A percentile compares a stretch with the other conserved stretches of the same genome.
Evolutionary conservation across 2,329 filamentous ascomycete species (phyloP).

Genomic region (Septoria petroselini): DNA sequence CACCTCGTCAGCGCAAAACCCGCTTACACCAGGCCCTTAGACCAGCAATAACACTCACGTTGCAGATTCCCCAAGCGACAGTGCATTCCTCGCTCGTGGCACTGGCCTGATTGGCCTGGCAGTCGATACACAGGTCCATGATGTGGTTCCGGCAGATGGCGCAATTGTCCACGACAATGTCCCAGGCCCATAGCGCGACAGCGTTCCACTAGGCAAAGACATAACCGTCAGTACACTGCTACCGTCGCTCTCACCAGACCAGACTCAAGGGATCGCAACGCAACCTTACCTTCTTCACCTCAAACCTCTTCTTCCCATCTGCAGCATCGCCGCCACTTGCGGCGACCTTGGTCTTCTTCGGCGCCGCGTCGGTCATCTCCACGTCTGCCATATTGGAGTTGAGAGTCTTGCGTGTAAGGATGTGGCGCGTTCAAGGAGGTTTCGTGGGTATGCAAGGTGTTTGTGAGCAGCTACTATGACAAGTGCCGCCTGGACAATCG

Average conservation of each 20-base stretch:
- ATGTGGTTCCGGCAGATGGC: conserved; percentile 99
- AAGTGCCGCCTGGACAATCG: background rate
- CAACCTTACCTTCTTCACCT: conserved; percentile 86
- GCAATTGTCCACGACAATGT: conserved; percentile 99
- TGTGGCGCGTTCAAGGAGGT: background rate
- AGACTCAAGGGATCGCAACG: too few species aligned
- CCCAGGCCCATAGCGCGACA: conserved; percentile 97
- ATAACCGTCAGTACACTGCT: conserved; percentile 1
- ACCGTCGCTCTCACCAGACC: too few species aligned
- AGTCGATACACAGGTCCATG: conserved; percentile 99
- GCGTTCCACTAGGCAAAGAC: conserved; percentile 81
- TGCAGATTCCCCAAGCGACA: conserved; percentile 98
- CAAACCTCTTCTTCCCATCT: conserved; percentile 89
- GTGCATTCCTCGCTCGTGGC: conserved; percentile 98
- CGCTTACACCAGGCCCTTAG: background rate
- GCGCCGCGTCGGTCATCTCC: conserved; percentile 83
- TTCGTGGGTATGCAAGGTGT: too few species aligned
- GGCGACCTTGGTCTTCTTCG: conserved; percentile 55
- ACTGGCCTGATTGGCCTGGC: conserved; percentile 96
- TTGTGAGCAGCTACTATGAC: too few species aligned
- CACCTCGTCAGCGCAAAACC: background rate
- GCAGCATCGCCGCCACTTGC: conserved; percentile 48
- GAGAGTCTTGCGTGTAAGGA: background rate
- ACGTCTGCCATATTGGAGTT: conserved; percentile 75
- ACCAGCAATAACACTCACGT: conserved; percentile 62